Evolutionary conservation across 1,139 yeast species (phyloP), one percentile per base, ranked within the genome.

Genomic region (Suhomyces anneliseae): DNA sequence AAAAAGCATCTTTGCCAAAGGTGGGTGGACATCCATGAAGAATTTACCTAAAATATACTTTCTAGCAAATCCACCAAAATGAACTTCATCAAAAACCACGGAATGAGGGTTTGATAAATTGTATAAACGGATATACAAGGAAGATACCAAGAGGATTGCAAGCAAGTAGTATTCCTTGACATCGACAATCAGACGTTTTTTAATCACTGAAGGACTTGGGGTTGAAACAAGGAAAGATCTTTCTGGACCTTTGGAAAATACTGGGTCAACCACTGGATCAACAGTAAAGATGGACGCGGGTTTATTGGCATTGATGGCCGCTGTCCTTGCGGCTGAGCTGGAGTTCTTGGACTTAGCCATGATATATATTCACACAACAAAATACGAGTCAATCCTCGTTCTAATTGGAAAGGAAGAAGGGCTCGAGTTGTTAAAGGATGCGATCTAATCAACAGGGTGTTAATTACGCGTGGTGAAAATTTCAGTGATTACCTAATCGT

Each of bases 21-120:
- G 97, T 27, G 97, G 97, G 65, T 90, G 97, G 46, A 90, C 96
- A 68, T 90, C 97, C 88, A 90, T 85, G 70, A 90, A 90, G 68
- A 78, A 88, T 19, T 69, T 69, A 36, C 93, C 90, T 54, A 76
- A 70, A 52, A 88, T 83, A 68, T 88, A 88, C 62, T 86, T 83
- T 51, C 81, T 73, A 36, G 95, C 88, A 68, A 86, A 86, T 24
- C 88, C 89, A 48, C 95, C 95, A 53, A 86, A 86, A 63, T 85
- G 90, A 42, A 84, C 90, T 66, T 93, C 99, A 71, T 93, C 99
- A 64, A 93, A 93, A 33, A 93, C 97, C 41, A 93, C 96, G 38
- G 88, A 79, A 53, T 81, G 68, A 14, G 99, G 99, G 50, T 72
- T 65, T 40, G 81, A 76, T 42, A 93, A 65, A 50, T 79, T 78